Evolutionary conservation across 495 filamentous ascomycete genomes (phyloP).

Genomic region (Penicillium herquei): DNA sequence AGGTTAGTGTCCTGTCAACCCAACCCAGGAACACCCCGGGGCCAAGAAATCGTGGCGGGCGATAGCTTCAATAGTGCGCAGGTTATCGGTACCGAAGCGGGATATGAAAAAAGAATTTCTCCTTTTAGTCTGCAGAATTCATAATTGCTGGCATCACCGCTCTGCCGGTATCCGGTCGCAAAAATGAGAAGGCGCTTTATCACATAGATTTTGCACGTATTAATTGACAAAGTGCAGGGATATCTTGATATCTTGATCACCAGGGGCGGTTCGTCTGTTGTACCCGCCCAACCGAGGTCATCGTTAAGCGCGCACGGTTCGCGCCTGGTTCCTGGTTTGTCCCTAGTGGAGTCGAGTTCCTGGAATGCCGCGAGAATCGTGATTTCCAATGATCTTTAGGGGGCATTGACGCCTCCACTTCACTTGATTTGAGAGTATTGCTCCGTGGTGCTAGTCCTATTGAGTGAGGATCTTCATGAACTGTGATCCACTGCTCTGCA

Average conservation of each 20-base stretch:
- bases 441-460: neutral
- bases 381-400: neutral
- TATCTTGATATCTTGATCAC: no score
- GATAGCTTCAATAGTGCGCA: constrained; percentile 1
- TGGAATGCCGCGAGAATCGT: neutral
- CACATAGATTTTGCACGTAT: no score
- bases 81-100: neutral
- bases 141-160: no score
- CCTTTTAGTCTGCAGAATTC: no score
- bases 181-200: no score
- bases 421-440: neutral
- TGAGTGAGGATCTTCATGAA: constrained; percentile 8
- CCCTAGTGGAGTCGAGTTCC: neutral
- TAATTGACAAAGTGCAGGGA: no score
- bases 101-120: neutral
- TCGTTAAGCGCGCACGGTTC: neutral
- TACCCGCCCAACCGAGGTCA: neutral
- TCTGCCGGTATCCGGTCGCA: no score
- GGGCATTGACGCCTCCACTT: neutral
- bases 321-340: neutral
- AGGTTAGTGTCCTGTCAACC: neutral
- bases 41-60: neutral
- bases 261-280: neutral
- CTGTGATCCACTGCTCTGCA: constrained; percentile 2
- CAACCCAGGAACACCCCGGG: neutral